A percentile compares a stretch with the other conserved stretches of the same genome.
Evolutionary conservation across 306 rosid genomes (phyloP).

Genomic region (Dicorynia guianensis): DNA sequence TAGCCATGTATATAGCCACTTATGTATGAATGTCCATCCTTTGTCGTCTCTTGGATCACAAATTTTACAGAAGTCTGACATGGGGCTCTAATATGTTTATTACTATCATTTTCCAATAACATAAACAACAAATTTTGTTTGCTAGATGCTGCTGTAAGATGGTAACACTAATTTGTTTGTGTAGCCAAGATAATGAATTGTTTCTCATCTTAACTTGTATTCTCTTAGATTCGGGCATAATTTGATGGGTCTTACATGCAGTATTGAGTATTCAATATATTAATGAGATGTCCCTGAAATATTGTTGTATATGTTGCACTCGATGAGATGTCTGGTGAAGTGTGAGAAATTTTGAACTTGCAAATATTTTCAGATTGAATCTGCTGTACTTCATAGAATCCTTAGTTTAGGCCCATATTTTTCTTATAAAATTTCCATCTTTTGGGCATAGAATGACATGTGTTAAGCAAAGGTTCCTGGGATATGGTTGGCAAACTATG

Average conservation of each 20-base stretch:
- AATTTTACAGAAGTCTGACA: constrained; percentile 12
- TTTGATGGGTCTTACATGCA: too few species aligned
- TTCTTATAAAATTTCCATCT: too few species aligned
- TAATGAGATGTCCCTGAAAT: too few species aligned
- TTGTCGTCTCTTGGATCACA: not conserved
- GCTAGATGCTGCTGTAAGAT: not conserved
- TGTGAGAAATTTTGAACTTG: not conserved
- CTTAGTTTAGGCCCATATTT: too few species aligned
- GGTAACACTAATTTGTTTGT: not conserved
- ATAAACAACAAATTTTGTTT: constrained; percentile 6
- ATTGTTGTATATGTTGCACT: not conserved
- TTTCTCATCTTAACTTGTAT: too few species aligned
- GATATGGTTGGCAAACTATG: too few species aligned
- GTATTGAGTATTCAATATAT: too few species aligned
- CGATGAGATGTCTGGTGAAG: not conserved
- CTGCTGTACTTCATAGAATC: too few species aligned
- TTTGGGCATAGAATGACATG: too few species aligned
- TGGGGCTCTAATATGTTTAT: constrained; percentile 5
- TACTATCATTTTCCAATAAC: not conserved
- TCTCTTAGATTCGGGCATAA: too few species aligned
- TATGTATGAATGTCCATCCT: not conserved
- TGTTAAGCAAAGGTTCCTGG: too few species aligned
- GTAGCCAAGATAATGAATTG: not conserved
- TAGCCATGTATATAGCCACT: constrained; percentile 19
- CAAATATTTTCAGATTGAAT: too few species aligned